Percentiles rank a stretch among this genome's conserved stretches.
These are phyloP conservation scores for Bathelium albidoporum DNA, from an alignment of 495 filamentous ascomycete species.

Conservation along the genomic window DNA sequence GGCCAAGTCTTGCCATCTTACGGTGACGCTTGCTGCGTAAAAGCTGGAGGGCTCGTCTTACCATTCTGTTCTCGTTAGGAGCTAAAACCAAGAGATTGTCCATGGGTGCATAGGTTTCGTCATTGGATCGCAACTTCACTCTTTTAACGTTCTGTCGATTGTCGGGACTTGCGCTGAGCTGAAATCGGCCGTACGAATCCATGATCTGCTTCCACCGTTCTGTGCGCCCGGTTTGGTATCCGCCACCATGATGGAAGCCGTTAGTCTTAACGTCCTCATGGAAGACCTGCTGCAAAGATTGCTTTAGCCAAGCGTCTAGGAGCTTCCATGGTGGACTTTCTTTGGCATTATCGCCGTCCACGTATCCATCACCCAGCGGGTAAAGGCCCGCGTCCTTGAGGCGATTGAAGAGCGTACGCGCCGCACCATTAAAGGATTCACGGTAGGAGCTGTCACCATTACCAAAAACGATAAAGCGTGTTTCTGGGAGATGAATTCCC, in stretches of 20 bases:
- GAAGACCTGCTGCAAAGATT: background rate
- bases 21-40: slow-evolving; percentile 11
- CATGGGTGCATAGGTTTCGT: slow-evolving; percentile 12
- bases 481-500: background rate
- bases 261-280: slow-evolving; percentile 1
- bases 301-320: slow-evolving; percentile 17
- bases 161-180: background rate
- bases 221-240: background rate
- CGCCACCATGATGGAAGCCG: background rate
- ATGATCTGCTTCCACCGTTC: background rate
- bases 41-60: slow-evolving; percentile 14
- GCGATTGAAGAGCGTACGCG: slow-evolving; percentile 6
- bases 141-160: slow-evolving; percentile 5
- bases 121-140: slow-evolving; percentile 10
- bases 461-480: slow-evolving; percentile 20
- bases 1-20: background rate
- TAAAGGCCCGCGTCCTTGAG: slow-evolving; percentile 12
- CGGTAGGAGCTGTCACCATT: slow-evolving; percentile 25
- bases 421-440: slow-evolving; percentile 22
- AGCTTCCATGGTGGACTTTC: slow-evolving; percentile 11
- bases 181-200: background rate
- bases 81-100: slow-evolving; percentile 18
- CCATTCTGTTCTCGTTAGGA: slow-evolving; percentile 12
- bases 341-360: slow-evolving; percentile 17
- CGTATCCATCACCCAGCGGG: slow-evolving; percentile 8